phyloP scores from a whole-genome alignment of 1,284 basidiomycete species.

The Ceratobasidium papillatum region DNA sequence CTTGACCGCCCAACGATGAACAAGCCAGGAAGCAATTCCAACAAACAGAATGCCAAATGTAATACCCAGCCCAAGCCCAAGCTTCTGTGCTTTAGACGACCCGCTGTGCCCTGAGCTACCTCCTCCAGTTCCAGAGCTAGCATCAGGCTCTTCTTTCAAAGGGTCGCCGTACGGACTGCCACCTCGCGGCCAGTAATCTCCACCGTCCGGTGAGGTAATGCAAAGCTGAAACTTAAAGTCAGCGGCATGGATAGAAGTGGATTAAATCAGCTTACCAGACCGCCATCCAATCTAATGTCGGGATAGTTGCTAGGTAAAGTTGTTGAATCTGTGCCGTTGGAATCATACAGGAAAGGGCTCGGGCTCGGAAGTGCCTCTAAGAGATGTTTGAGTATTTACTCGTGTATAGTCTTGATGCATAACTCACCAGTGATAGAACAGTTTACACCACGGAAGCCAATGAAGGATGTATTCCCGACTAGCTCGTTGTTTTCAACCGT shows the following conservation, averaged over 20 bases:
- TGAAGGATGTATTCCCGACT: constrained; percentile 77
- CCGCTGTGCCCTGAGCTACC: background rate
- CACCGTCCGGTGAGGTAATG: constrained; percentile 68
- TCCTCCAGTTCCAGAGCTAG: background rate
- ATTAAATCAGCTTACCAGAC: background rate
- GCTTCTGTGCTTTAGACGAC: constrained; percentile 51
- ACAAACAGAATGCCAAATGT: constrained; percentile 59
- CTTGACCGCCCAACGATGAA: constrained; percentile 58
- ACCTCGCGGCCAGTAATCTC: constrained; percentile 78
- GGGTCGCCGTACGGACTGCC: constrained; percentile 57
- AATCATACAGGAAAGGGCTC: constrained; percentile 67
- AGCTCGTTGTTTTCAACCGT: constrained; percentile 71
- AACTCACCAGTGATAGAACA: constrained; percentile 60
- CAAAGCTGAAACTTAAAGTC: constrained; percentile 53
- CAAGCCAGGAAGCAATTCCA: constrained; percentile 57
- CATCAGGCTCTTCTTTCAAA: constrained; percentile 28
- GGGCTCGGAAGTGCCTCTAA: constrained; percentile 60
- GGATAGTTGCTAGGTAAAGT: constrained; percentile 38
- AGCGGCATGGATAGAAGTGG: background rate
- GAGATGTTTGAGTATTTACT: background rate
- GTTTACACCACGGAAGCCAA: constrained; percentile 74
- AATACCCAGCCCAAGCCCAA: constrained; percentile 65
- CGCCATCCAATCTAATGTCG: constrained; percentile 18
- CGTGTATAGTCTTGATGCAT: background rate
- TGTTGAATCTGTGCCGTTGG: constrained; percentile 55